Percentiles rank a stretch among this genome's conserved stretches.
Conservation (phyloP, 331 rosid genomes). For the Cydonia oblonga region DNA sequence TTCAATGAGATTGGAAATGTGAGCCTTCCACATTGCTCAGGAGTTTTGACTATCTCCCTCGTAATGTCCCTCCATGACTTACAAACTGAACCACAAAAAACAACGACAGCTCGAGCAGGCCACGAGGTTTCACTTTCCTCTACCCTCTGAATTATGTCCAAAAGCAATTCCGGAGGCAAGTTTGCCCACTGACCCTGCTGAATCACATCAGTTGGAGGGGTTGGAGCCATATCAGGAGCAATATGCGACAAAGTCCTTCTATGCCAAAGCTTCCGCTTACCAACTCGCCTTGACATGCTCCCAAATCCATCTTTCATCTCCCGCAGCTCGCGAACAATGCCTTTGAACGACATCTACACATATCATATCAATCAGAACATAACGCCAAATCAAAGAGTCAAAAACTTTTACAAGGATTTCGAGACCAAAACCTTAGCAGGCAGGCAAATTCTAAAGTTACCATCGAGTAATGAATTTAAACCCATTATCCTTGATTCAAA, state of each 20-base stretch:
- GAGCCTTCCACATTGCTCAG: constrained; percentile 72
- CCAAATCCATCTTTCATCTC: constrained; percentile 73
- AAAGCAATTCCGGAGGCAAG: constrained; percentile 57
- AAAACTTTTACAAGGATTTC: not conserved
- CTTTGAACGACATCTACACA: constrained; percentile 54
- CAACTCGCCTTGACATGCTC: constrained; percentile 48
- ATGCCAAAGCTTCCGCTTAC: constrained; percentile 40
- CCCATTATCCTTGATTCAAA: not conserved
- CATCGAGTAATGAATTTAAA: not conserved
- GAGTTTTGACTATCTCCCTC: constrained; percentile 52
- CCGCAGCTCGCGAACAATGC: constrained; percentile 55
- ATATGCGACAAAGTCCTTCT: constrained; percentile 51
- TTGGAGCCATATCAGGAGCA: constrained; percentile 41
- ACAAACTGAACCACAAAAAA: constrained; percentile 70
- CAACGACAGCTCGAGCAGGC: constrained; percentile 59
- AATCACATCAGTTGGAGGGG: constrained; percentile 20
- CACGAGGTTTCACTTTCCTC: constrained; percentile 64
- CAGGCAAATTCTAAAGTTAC: not conserved
- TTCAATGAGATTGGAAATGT: constrained; percentile 82
- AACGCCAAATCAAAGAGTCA: not conserved
- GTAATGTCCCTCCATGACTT: constrained; percentile 67
- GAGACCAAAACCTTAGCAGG: not conserved
- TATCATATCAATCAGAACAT: constrained; percentile 17
- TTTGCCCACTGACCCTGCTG: constrained; percentile 58
- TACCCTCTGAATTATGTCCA: constrained; percentile 62